Evolutionary conservation across 208 protist genomes (phyloP), one percentile per base, ranked within the genome.

Genomic region (Leishmania turanica): DNA sequence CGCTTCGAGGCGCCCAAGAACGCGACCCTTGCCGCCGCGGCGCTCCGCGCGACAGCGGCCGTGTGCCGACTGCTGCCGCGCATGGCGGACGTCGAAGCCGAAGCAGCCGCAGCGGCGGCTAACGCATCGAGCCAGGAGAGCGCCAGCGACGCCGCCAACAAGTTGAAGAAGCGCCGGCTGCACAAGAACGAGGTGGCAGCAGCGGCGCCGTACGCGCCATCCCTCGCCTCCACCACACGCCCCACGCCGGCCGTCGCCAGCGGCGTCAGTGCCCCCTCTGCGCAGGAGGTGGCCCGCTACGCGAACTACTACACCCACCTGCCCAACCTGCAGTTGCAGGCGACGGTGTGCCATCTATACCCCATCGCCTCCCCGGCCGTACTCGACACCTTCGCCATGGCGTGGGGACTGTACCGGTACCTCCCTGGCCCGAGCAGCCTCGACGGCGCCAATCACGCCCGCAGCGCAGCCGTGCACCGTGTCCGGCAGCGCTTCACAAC

Each of bases 311-410:
- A 91, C 88, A 86, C 81, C 72, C 34, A 82, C 56, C 74, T 88
- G n/a, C 89, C 88, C 17, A 94, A 94, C 72, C 72, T 97, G 40
- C 91, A 95, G 85, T 89, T 97, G 45, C 93, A 96, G 81, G 92
- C 94, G 51, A 97, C 92, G 27, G 77, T 97, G 42, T 93, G 85
- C 64, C 86, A 93, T 79, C 77, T 95, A 15, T 91, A 89, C 80
- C 51, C 72, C 34, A 54, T 87, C 42, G 78, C 84, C n/a, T 75
- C 91, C 2, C 71, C 87, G 2, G 83, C 73, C 40, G 74, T 88
- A 64, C 81, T 96, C 34, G 94, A 97, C 79, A 79, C 87, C 24
- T 71, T 95, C 17, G 92, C 88, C 73, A 77, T 42, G 56, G 89
- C 90, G 21, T 97, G 94, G 92, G 91, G 89, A 40, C 71, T 95